A percentile compares a stretch with the other conserved stretches of the same genome.
phyloP scores from a whole-genome alignment of 1,284 basidiomycete genomes.

The Moesziomyces sp. region DNA sequence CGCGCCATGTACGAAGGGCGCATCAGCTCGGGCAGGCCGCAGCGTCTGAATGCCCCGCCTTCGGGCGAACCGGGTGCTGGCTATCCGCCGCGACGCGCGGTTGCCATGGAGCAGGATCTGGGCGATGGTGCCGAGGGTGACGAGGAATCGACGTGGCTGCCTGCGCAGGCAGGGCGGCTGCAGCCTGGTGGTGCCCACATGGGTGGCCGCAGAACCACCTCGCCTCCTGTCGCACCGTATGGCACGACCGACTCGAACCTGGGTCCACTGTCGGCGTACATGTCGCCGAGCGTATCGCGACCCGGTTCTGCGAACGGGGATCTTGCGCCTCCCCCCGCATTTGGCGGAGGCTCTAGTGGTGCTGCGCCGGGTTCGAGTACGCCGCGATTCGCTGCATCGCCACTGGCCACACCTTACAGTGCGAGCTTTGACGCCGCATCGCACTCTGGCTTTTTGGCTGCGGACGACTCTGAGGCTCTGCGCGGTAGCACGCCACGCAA shows the following conservation, averaged over 20 bases:
- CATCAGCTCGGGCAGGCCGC: constrained; percentile 14
- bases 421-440: constrained; percentile 14
- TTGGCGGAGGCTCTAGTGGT: constrained; percentile 2
- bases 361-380: constrained; percentile 24
- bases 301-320: constrained; percentile 30
- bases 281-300: constrained; percentile 29
- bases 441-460: constrained; percentile 4
- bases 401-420: constrained; percentile 22
- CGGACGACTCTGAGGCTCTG: constrained; percentile 5
- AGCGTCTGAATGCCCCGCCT: constrained; percentile 14
- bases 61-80: neutral
- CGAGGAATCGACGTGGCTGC: constrained; percentile 9
- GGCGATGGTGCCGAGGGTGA: constrained; percentile 15
- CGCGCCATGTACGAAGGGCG: constrained; percentile 49
- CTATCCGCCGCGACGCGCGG: constrained; percentile 2
- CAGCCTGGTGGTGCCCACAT: constrained; percentile 3
- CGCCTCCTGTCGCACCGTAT: constrained; percentile 21
- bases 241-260: constrained; percentile 9
- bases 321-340: constrained; percentile 16
- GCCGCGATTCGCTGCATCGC: constrained; percentile 16
- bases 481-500: neutral
- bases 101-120: constrained; percentile 20
- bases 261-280: constrained; percentile 21
- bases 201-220: neutral
- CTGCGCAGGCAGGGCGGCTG: neutral